A percentile compares a stretch with the other conserved stretches of the same genome.
phyloP scores from a whole-genome alignment of 169 alveolate species.

The Plasmodium gonderi region DNA sequence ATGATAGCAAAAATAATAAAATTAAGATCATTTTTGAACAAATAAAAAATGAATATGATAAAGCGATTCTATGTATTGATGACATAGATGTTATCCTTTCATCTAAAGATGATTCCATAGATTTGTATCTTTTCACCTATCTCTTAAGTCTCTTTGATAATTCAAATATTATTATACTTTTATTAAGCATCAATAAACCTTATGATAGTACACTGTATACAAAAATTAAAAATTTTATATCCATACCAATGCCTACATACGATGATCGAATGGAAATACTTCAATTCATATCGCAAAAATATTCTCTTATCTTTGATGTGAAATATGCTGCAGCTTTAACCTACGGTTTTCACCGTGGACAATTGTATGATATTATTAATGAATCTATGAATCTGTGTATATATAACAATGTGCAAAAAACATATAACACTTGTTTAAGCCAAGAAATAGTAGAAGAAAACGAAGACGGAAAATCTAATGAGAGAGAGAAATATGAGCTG shows the following conservation, averaged over 20 bases:
- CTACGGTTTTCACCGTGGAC: constrained; percentile 63
- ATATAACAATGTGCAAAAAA: constrained; percentile 1
- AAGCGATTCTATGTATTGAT: constrained; percentile 56
- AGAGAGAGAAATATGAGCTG: neutral
- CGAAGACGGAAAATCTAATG: neutral
- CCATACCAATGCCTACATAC: constrained; percentile 65
- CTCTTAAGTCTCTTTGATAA: constrained; percentile 53
- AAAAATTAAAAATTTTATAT: constrained; percentile 54
- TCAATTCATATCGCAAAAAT: constrained; percentile 8
- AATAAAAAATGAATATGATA: constrained; percentile 56
- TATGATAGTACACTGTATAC: constrained; percentile 47
- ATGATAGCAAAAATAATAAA: constrained; percentile 64
- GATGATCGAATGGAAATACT: constrained; percentile 61
- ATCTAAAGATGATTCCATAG: constrained; percentile 51
- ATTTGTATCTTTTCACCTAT: constrained; percentile 56
- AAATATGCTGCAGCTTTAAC: constrained; percentile 43
- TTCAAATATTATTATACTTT: constrained; percentile 31
- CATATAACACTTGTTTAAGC: neutral
- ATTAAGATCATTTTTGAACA: constrained; percentile 49
- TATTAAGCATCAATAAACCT: constrained; percentile 63
- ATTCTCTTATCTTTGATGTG: constrained; percentile 12
- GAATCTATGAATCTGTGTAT: constrained; percentile 30
- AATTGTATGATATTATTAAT: constrained; percentile 31
- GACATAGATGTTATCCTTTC: constrained; percentile 60
- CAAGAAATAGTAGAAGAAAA: neutral